Base-by-base conservation (phyloP, 2,329 filamentous ascomycete genomes). In the Phialophora expanda region DNA sequence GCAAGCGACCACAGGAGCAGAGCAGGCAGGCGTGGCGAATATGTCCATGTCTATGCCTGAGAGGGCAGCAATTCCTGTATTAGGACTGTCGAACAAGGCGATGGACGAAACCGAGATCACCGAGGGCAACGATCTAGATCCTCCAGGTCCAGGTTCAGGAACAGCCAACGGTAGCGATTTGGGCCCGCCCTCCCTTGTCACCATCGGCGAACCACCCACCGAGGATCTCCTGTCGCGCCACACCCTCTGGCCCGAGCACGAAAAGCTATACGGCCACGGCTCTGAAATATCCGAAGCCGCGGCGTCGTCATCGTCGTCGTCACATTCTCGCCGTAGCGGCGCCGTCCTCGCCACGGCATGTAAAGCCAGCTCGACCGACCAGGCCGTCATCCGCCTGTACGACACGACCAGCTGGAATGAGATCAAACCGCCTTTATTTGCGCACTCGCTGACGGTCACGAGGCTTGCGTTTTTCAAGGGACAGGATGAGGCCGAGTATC, bases 241-340 rank as follows among this genome's bases (percentile, higher is more conserved):
- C 76, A 96, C 95, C 0, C 87, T 99, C 34, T 99, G 93, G 93
- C 95, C 95, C 2, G 95, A 99, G 76, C 87, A 87, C 6, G 95
- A 99, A 78, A 99, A 99, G 80, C 85, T 99, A 1, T 99, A 99
- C 78, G 95, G 95, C 1, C 95, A 99, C 78, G 95, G 95, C 32
- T 97, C 97, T 79, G 95, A 99, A 78, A 94, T 99, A 57, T 96
- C 92, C 1, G 90, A 92, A 44, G 86, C 97, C 17, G 91, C 93
- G 11, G 86, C 89, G 32, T 17, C 38, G 38, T 7, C 38, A n/a
- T 8, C 38, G n/a, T 41, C 34, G 32, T 41, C 38, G 38, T n/a
- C 38, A 44, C 7, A 17, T 8, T 41, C 34, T 41, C 34, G 4
- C 74, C 88, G 93, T 72, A 89, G 90, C 11, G 81, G 78, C 3